Conservation (phyloP, 2,329 filamentous ascomycete species). For the Rhytidhysteron rufulum region DNA sequence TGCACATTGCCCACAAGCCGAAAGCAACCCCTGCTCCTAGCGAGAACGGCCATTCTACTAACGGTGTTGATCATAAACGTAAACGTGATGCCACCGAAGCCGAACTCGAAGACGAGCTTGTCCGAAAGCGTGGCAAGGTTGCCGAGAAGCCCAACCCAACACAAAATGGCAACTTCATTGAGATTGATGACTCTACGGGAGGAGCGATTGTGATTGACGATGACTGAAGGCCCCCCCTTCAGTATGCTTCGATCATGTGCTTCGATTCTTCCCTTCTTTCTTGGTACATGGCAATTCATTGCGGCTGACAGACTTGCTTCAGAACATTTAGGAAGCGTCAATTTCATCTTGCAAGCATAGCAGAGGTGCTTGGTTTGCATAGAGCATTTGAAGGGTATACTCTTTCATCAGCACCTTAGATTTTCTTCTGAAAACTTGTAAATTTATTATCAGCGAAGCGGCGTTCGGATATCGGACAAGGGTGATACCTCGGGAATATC, state of each 20-base stretch:
- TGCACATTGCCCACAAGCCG: constrained; percentile 48
- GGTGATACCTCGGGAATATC: constrained; percentile 1
- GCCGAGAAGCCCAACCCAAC: constrained; percentile 22
- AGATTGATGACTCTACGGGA: constrained; percentile 30
- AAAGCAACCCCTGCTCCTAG: constrained; percentile 20
- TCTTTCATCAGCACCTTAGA: not conserved
- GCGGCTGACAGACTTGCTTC: too few species aligned
- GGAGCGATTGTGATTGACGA: constrained; percentile 37
- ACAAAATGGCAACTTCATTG: constrained; percentile 35
- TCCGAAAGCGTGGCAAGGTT: constrained; percentile 39
- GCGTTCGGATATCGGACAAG: not conserved
- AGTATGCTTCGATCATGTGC: too few species aligned
- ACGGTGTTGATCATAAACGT: constrained; percentile 34
- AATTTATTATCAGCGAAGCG: not conserved
- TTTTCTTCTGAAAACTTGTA: constrained; percentile 1
- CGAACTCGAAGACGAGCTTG: constrained; percentile 31
- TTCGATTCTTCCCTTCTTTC: too few species aligned
- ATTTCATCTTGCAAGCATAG: too few species aligned
- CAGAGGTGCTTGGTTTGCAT: too few species aligned
- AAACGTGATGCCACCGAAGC: constrained; percentile 46
- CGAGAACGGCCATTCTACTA: constrained; percentile 28
- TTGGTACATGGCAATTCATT: too few species aligned
- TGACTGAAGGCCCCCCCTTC: constrained; percentile 5
- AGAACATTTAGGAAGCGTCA: too few species aligned
- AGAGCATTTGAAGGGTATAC: too few species aligned